Base-by-base conservation (phyloP, 2,329 filamentous ascomycete species). In the Alternaria alternata region DNA sequence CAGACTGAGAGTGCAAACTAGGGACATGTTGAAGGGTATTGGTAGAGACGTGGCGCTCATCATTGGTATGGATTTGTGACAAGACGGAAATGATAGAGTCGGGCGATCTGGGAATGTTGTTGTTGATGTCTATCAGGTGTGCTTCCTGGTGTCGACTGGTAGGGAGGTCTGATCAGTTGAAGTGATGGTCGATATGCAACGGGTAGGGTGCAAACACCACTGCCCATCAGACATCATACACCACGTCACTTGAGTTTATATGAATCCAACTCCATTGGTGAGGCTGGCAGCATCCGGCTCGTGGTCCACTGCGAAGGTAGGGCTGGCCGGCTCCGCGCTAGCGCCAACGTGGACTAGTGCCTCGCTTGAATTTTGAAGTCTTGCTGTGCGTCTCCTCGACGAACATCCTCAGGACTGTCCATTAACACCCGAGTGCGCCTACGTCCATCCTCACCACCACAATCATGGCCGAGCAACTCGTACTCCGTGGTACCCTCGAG, bases 401-500 rank as follows among this genome's bases (percentile, higher is more conserved):
- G 59, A 64, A 57, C 55, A 58, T 65, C 66, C 67, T 68, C 66
- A 66, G 62, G 66, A 67, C 66, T 65, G 70, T 66, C 67, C 63
- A 64, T 60, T 55, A 64, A 64, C 55, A 68, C 61, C 57, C 69
- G 71, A 70, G 73, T 72, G 71, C 75, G 69, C 68, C 65, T 68
- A 69, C 67, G 68, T 68, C 65, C 65, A 69, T 64, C 65, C 58
- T 67, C 74, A 72, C 67, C 66, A 70, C 62, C 64, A 64, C 66
- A 78, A 83, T 79, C 80, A 95, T 95, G 92, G 90, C 91, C 87
- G 92, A 95, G 88, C 91, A 94, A 88, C 87, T 95, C 83, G 93
- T 96, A 87, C 91, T 95, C 85, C 94, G 94, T 88, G 93, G 93
- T 83, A 95, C 92, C 88, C 92, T 96, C 84, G 92, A 95, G 91